Evolutionary conservation across 78 protist species (phyloP).

Genomic region (Protostelium mycophagum): DNA sequence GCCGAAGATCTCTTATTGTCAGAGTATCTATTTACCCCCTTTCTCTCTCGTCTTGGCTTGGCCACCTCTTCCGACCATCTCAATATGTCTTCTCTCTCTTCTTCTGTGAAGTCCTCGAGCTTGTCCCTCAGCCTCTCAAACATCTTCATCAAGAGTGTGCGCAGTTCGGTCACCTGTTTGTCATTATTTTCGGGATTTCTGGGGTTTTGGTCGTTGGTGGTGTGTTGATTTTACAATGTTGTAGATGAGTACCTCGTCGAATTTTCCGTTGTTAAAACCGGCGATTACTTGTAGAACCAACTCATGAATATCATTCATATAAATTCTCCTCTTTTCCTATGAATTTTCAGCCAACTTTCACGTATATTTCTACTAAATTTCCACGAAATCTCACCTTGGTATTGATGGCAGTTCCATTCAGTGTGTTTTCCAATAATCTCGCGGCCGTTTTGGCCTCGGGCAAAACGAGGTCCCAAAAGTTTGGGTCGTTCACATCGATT

Average conservation of each 20-base stretch:
- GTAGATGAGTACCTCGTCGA: not conserved
- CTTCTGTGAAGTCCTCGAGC: not conserved
- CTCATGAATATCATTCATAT: not conserved
- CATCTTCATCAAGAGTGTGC: not conserved
- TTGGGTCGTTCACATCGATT: slow-evolving; percentile 70
- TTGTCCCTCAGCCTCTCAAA: not conserved
- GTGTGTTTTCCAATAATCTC: not conserved
- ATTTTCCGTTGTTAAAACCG: not conserved
- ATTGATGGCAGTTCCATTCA: not conserved
- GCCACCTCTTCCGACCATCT: not conserved
- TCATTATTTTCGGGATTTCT: not conserved
- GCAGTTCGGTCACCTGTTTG: not conserved
- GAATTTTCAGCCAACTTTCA: too few species aligned
- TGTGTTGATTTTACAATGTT: too few species aligned
- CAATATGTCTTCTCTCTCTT: not conserved
- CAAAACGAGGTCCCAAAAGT: slow-evolving; percentile 69
- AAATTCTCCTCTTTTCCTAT: not conserved
- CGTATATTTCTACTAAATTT: too few species aligned
- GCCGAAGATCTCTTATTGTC: not conserved
- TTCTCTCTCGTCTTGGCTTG: not conserved
- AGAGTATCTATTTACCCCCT: not conserved
- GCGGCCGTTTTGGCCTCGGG: slow-evolving; percentile 34
- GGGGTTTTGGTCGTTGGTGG: too few species aligned
- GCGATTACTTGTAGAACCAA: not conserved
- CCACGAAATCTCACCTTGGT: too few species aligned